phyloP scores from a whole-genome alignment of 495 filamentous ascomycete genomes.

The Penicillium soppii region DNA sequence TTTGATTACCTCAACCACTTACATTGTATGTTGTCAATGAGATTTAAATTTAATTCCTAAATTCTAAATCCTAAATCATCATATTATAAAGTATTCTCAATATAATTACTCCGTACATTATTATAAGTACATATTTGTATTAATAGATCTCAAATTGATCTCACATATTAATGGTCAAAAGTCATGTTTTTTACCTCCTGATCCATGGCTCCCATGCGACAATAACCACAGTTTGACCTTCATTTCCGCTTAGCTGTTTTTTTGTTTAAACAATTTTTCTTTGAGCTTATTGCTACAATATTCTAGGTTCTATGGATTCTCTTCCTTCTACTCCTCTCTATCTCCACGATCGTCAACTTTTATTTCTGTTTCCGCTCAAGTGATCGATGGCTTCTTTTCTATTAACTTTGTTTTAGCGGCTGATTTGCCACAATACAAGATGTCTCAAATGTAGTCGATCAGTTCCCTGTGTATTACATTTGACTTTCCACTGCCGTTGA shows the following conservation, averaged over 20 bases:
- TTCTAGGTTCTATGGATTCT: neutral
- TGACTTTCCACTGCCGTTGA: conserved; percentile 2
- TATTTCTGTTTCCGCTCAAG: neutral
- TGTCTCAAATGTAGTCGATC: conserved; percentile 1
- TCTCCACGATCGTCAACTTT: conserved; percentile 2
- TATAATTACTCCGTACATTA: too few species aligned
- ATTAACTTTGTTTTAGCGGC: neutral
- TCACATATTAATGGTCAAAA: neutral
- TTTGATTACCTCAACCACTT: too few species aligned
- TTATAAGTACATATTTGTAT: too few species aligned
- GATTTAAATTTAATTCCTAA: too few species aligned
- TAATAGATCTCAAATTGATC: neutral
- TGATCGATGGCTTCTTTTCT: neutral
- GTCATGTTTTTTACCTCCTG: neutral
- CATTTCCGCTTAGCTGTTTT: neutral
- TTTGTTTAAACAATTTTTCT: neutral
- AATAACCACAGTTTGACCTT: neutral
- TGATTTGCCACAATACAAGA: conserved; percentile 17
- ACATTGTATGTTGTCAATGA: too few species aligned
- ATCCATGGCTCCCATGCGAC: conserved; percentile 14
- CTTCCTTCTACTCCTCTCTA: neutral
- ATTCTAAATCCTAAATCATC: too few species aligned
- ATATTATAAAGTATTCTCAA: too few species aligned
- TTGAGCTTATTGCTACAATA: neutral
- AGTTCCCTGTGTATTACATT: conserved; percentile 5